Evolutionary conservation across 352 stramenopile species (phyloP), one percentile per base, ranked within the genome.

Genomic region (Globisporangium polare): DNA sequence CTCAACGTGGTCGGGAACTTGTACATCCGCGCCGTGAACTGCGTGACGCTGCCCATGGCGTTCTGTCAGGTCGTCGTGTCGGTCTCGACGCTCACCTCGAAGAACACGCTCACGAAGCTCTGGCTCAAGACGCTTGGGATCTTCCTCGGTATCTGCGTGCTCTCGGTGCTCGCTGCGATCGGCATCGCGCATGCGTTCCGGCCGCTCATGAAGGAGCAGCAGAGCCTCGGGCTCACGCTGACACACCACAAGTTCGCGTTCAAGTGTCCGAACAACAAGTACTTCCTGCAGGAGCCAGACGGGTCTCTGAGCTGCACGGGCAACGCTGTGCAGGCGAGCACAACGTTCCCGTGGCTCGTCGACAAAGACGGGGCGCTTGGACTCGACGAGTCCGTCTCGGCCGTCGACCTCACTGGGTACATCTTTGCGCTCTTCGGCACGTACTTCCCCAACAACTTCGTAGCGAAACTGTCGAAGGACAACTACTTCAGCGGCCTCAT

Each of bases 21-120:
- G n/a, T 91, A 88, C 71, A 68, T 81, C 13, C 75, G 79, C 35
- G 63, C 82, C 33, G 70, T 85, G 8, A 75, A 83, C 60, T 89
- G 79, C 49, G 52, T 81, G 31, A 74, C 73, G 29, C 64, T 91
- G 15, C 81, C 79, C 3, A 71, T 91, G 72, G 77, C 78, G 2
- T 83, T 89, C 27, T 88, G 72, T 58, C 77, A 89, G 35, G 77
- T 87, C 9, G 62, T 91, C 53, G 76, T 81, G 27, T 75, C 67
- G 1, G 72, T 82, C 6, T 75, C 80, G 13, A 77, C 79, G 46
- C 53, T 91, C 54, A 70, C 65, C 20, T 70, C 76, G 20, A 78
- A 71, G 53, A 58, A 61, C 47, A 74, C 68, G 10, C 63, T 88
- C n/a, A 51, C 54, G 17, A 71, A 67, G 10, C 65, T 84, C 41